Evolutionary conservation across 768 basidiomycete species (phyloP), one percentile per base, ranked within the genome.

Genomic region (Galerina marginata): DNA sequence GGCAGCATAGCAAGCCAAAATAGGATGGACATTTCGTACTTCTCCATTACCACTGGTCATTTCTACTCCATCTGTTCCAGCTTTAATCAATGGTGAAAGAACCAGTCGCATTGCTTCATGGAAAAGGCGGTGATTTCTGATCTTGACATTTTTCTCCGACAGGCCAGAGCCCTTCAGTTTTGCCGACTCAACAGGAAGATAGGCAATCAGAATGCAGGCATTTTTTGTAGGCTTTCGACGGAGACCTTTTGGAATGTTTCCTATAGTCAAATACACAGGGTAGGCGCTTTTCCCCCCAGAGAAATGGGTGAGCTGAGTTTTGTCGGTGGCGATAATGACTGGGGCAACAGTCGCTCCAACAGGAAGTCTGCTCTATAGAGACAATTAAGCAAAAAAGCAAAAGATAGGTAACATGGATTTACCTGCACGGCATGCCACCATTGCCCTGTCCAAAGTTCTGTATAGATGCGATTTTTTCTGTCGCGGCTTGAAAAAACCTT

Each of bases 191-290:
- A 76, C 71, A 0, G 79, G 74, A 1, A 82, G 70, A 54, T 81
- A 81, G 0, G 68, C 80, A 1, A 81, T 38, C 0, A 81, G 67
- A 1, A 80, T 63, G 11, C 63, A 69, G 0, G 75, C 78, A 14
- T 70, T 71, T 7, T 58, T 29, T 0, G 74, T 74, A 0, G 75
- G 74, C 55, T 78, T 69, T 0, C 74, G 65, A 0, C 76, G 66
- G 1, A 76, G 58, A 1, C 63, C 50, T 47, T 78, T 79, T 0
- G 69, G 62, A 11, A 81, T 69, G 38, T 81, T 80, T 0, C 78
- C 81, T 36, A 81, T 68, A 1, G 79, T 77, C 0, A 81, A 57
- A 62, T 83, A 83, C 0, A 83, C 74, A 2, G 80, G 80, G 61
- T 76, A 81, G 4, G 77, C 77, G n/a, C 62, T 46, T 61, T 79